Evolutionary conservation across 2,329 filamentous ascomycete genomes (phyloP).

Genomic region (Diaporthe sp.): DNA sequence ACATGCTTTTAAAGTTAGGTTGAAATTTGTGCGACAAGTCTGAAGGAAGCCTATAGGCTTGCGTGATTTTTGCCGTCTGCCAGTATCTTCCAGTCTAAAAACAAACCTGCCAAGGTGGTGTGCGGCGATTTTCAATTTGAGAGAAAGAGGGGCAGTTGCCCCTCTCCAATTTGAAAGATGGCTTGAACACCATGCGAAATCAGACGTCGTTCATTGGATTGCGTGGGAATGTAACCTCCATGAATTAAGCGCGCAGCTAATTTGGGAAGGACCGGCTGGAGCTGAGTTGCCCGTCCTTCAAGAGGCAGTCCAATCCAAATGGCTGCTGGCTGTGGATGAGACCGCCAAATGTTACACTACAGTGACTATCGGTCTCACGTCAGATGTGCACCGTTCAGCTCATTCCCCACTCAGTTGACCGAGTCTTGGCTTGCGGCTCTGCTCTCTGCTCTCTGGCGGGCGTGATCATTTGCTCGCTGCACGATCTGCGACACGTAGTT

Average conservation of each 20-base stretch:
- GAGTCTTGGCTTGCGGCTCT: conserved; percentile 1
- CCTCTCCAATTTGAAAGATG: background rate
- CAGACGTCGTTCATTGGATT: background rate
- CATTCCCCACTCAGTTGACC: background rate
- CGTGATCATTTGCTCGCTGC: background rate
- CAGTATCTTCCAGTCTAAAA: no score
- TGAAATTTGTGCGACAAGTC: no score
- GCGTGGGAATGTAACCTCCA: background rate
- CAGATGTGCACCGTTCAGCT: background rate
- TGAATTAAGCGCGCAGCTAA: background rate
- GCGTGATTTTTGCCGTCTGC: no score
- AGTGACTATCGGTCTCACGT: background rate
- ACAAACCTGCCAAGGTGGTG: no score
- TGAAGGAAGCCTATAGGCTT: no score
- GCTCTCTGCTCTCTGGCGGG: no score
- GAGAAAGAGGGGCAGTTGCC: background rate
- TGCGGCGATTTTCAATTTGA: no score
- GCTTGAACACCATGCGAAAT: background rate
- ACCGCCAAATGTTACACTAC: background rate
- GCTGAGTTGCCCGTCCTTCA: background rate
- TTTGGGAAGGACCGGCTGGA: background rate
- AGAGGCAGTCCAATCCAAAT: background rate
- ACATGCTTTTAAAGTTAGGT: no score
- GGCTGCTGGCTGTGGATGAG: background rate
- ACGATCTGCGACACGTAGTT: background rate